Evolutionary conservation across 2,329 filamentous ascomycete genomes (phyloP), one percentile per base, ranked within the genome.

Genomic region (Lasiodiplodia citricola): DNA sequence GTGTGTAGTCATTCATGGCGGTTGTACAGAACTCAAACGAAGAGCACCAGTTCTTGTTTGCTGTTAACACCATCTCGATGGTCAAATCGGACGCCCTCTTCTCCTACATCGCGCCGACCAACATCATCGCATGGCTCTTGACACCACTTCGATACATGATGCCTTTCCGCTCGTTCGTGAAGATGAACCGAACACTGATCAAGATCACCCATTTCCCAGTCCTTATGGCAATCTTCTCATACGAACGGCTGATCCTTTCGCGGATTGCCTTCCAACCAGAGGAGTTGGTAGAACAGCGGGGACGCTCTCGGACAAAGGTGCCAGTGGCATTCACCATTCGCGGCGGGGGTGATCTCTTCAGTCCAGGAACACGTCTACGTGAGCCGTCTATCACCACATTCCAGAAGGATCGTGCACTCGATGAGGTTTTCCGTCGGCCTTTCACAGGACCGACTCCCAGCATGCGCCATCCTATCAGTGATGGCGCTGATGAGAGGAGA

Each of bases 31-130:
- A 97, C 76, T 94, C 94, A 8, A 93, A 93, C 67, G 92, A 97
- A 78, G 95, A 97, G 80, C 94, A 97, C 74, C 88, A 90, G 72
- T 97, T 97, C 77, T 82, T 97, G 2, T 97, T 98, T 76, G 95
- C 95, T 0, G 94, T 98, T 78, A 98, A 97, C 77, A 96, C 95
- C 4, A 97, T 97, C 62, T 96, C 93, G 4, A 96, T 97, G 92
- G 95, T 97, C 72, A 98, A 97, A 80, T 97, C 96, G n/a, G 95
- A 98, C 78, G 92, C 94, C 0, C 84, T 97, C 0, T 98, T 98
- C 83, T 96, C 93, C 3, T 97, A 97, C 77, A 88, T 97, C 70
- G 92, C 95, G 1, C 95, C 95, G 0, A 91, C 92, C 16, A 98
- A 98, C 76, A 91, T 97, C 37, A 87, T 97, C 71, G 94, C 93